A percentile compares a stretch with the other conserved stretches of the same genome.
phyloP scores from a whole-genome alignment of 2,329 filamentous ascomycete species.

The Penicillium sp. region DNA sequence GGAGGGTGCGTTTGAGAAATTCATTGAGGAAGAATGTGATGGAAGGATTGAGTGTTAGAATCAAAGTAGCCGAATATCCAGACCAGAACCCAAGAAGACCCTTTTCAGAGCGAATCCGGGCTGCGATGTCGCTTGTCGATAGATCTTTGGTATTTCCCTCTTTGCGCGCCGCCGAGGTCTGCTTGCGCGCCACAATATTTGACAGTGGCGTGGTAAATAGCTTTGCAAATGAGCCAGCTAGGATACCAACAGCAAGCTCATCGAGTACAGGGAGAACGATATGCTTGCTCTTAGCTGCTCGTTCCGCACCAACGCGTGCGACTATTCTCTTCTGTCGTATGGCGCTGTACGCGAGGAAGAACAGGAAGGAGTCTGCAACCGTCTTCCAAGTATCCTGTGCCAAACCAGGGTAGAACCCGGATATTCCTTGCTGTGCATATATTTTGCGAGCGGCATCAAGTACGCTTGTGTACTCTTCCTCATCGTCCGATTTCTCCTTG shows the following conservation, averaged over 20 bases:
- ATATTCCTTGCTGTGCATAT: constrained; percentile 68
- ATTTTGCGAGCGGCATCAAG: constrained; percentile 71
- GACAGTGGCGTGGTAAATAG: constrained; percentile 77
- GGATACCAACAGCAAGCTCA: constrained; percentile 69
- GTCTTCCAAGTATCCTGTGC: constrained; percentile 66
- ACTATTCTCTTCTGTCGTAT: constrained; percentile 49
- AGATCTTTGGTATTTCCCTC: constrained; percentile 4
- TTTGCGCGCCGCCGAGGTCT: constrained; percentile 58
- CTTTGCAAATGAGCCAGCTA: constrained; percentile 74
- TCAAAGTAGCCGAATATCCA: constrained; percentile 77
- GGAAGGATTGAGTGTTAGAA: constrained; percentile 82
- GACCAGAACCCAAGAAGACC: constrained; percentile 81
- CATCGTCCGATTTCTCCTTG: constrained; percentile 25
- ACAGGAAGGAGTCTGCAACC: constrained; percentile 75
- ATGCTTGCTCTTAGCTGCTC: constrained; percentile 27
- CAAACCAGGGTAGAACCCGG: constrained; percentile 71
- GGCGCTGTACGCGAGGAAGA: constrained; percentile 78
- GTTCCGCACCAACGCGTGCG: constrained; percentile 28
- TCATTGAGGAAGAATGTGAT: constrained; percentile 85
- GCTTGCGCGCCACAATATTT: constrained; percentile 80
- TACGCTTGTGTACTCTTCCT: constrained; percentile 63
- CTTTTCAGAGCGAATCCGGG: constrained; percentile 66
- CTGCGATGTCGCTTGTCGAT: constrained; percentile 60
- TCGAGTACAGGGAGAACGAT: constrained; percentile 61
- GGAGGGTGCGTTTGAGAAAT: constrained; percentile 61